phyloP scores from a whole-genome alignment of 2,329 filamentous ascomycete genomes.

The Cladobotryum mycophilum region DNA sequence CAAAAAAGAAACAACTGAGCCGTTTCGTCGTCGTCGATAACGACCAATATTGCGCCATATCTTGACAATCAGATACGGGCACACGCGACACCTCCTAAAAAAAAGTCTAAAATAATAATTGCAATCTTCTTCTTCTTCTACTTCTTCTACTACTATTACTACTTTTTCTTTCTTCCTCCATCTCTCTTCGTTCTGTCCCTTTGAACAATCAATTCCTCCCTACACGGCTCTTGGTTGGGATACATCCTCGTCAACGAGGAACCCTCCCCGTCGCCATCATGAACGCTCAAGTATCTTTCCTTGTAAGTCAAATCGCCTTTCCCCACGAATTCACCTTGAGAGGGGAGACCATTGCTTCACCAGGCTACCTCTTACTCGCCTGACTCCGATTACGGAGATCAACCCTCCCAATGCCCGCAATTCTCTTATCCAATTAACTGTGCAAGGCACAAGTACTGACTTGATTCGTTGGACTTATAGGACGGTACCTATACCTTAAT shows the following conservation, averaged over 20 bases:
- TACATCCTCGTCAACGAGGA: background rate
- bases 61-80: constrained; percentile 2
- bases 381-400: background rate
- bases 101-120: background rate
- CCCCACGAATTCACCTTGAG: background rate
- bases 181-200: background rate
- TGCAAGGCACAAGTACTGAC: background rate
- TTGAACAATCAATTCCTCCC: background rate
- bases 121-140: background rate
- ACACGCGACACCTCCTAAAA: background rate
- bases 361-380: background rate
- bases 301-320: constrained; percentile 38
- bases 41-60: constrained; percentile 11
- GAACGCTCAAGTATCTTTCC: constrained; percentile 53
- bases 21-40: constrained; percentile 6
- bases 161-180: too few relatives aligned
- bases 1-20: too few relatives aligned
- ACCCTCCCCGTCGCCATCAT: constrained; percentile 28
- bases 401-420: too few relatives aligned
- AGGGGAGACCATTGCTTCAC: background rate
- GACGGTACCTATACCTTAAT: constrained; percentile 82
- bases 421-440: background rate
- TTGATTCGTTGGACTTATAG: constrained; percentile 46
- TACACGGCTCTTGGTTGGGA: background rate
- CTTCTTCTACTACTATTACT: background rate